Evolutionary conservation across 2,329 filamentous ascomycete species (phyloP).

Genomic region (Trichoderma sp.): DNA sequence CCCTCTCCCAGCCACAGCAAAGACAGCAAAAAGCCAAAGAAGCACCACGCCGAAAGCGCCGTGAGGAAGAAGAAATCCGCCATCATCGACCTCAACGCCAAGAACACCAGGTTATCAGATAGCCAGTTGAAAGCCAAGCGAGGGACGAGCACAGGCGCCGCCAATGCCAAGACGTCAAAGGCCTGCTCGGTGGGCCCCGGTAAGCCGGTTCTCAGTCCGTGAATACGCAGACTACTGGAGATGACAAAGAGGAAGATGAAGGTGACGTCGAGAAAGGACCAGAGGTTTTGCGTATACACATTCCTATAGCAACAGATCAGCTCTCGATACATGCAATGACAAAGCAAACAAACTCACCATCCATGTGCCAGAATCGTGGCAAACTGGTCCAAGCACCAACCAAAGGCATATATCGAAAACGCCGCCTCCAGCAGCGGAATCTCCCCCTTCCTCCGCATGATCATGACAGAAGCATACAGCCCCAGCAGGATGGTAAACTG

Average conservation of each 20-base stretch:
- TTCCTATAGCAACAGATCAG: slow-evolving; percentile 52
- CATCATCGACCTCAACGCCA: slow-evolving; percentile 83
- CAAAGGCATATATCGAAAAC: slow-evolving; percentile 74
- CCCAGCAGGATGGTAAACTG: slow-evolving; percentile 73
- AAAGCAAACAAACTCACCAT: slow-evolving; percentile 48
- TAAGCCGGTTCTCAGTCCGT: slow-evolving; percentile 59
- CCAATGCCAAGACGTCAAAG: slow-evolving; percentile 78
- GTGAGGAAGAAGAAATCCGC: slow-evolving; percentile 81
- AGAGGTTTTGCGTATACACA: slow-evolving; percentile 85
- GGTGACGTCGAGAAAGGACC: slow-evolving; percentile 83
- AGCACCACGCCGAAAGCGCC: slow-evolving; percentile 78
- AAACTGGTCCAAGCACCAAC: slow-evolving; percentile 79
- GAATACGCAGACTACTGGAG: slow-evolving; percentile 70
- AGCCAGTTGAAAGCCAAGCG: slow-evolving; percentile 81
- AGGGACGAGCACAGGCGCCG: slow-evolving; percentile 75
- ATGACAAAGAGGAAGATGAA: slow-evolving; percentile 73
- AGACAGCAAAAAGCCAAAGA: slow-evolving; percentile 78
- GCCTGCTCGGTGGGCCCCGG: slow-evolving; percentile 64
- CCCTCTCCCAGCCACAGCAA: slow-evolving; percentile 77
- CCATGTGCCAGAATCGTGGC: slow-evolving; percentile 77
- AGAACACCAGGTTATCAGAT: slow-evolving; percentile 82
- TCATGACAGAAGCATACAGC: slow-evolving; percentile 75
- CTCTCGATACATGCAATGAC: background rate
- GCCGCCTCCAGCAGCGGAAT: slow-evolving; percentile 64
- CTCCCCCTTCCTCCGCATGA: slow-evolving; percentile 60